phyloP scores from a whole-genome alignment of 108 stramenopile genomes.

The Conticribra guillardii region DNA sequence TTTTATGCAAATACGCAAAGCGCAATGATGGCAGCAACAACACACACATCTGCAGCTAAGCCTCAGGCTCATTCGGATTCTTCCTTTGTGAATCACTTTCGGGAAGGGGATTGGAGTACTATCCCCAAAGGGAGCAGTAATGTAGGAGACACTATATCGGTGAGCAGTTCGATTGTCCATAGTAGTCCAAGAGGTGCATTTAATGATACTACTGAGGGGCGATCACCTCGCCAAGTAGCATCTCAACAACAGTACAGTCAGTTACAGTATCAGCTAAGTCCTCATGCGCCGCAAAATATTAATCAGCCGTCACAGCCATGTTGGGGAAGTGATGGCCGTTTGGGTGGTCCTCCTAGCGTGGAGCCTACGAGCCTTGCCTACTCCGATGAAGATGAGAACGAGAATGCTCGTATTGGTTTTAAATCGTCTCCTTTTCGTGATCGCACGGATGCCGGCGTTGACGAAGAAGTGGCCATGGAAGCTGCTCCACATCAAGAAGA shows the following conservation, averaged over 20 bases:
- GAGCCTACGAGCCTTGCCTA: constrained; percentile 11
- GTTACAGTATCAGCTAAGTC: background rate
- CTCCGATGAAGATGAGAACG: constrained; percentile 20
- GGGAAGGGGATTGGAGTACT: background rate
- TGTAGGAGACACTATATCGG: constrained; percentile 2
- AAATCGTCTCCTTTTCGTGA: background rate
- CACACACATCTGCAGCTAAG: constrained; percentile 4
- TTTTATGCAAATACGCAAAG: constrained; percentile 21
- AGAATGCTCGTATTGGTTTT: background rate
- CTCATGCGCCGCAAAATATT: background rate
- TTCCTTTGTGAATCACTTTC: constrained; percentile 2
- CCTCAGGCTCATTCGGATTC: constrained; percentile 15
- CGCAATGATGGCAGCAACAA: constrained; percentile 18
- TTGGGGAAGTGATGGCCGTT: constrained; percentile 1
- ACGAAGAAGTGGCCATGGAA: constrained; percentile 4
- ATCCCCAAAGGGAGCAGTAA: background rate
- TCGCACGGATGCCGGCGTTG: background rate
- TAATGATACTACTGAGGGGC: background rate
- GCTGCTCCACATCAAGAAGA: background rate
- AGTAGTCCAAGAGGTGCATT: background rate
- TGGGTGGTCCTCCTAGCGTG: background rate
- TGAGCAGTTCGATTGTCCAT: background rate
- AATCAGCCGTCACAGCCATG: background rate
- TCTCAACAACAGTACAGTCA: background rate
- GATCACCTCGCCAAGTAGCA: background rate